Base-by-base conservation (phyloP, 1,284 basidiomycete genomes). In the Lentinula novae-zelandiae region DNA sequence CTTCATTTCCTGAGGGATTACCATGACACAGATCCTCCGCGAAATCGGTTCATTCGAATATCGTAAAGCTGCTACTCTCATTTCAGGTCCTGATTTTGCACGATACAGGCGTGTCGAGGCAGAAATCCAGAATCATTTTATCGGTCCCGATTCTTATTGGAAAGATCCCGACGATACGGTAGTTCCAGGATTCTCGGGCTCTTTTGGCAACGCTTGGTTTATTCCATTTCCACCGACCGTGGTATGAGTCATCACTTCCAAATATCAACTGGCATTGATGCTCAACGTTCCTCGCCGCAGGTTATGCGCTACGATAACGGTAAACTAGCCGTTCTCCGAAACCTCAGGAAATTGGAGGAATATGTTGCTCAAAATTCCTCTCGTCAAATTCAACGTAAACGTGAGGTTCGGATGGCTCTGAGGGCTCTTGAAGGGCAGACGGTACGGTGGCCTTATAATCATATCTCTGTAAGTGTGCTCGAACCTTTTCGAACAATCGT, bases 191-290 rank as follows among this genome's bases (percentile, higher is more conserved):
- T 78, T 81, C 59, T 78, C 75, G 0, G 80, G 78, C 53, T 83
- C 76, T 69, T 92, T 91, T 69, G 90, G 90, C 39, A 89, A 87
- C 67, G 84, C 84, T 40, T 92, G 86, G 84, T 88, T 85, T 81
- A 82, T 87, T 60, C 90, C 85, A n/a, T 94, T 90, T 70, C 91
- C 87, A 10, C 90, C 85, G 2, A 85, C 85, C 0, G 72, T 90
- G 57, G 87, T 86, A 68, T 60, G 78, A 75, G 13, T 7, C 33
- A 27, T 46, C 20, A 22, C 9, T 15, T 38, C n/a, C 49, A 15
- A 38, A 27, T 52, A 4, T 50, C 53, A 33, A 31, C 58, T 5
- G 15, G 22, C 1, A 12, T n/a, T n/a, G 46, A 8, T 20, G 3
- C 27, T 38, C 20, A 62, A 38, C 57, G 53, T 49, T 55, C 42